phyloP scores from a whole-genome alignment of 2,329 filamentous ascomycete genomes.

The Chlorencoelia australis region DNA sequence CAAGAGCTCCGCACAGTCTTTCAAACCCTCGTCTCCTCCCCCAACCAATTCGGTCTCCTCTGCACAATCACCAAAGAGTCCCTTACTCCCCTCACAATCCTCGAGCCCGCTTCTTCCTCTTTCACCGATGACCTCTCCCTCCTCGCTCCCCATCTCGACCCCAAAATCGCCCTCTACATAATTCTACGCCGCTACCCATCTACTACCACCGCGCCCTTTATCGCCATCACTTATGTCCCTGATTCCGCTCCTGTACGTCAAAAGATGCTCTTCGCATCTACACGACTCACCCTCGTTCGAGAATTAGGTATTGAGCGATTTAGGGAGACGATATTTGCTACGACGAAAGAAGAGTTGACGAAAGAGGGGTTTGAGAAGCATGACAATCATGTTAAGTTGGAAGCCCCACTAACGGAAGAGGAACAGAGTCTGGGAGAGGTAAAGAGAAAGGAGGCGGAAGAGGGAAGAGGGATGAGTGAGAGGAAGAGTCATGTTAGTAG shows the following conservation, averaged over 20 bases:
- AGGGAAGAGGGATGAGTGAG: constrained; percentile 54
- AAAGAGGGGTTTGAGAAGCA: constrained; percentile 61
- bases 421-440: constrained; percentile 63
- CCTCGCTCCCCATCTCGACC: constrained; percentile 53
- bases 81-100: constrained; percentile 49
- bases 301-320: constrained; percentile 74
- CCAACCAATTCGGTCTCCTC: constrained; percentile 57
- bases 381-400: constrained; percentile 53
- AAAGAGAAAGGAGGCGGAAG: constrained; percentile 64
- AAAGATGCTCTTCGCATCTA: constrained; percentile 79
- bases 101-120: constrained; percentile 41
- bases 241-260: constrained; percentile 69
- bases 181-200: constrained; percentile 59
- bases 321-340: constrained; percentile 65
- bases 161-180: constrained; percentile 61
- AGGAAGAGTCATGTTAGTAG: constrained; percentile 39
- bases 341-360: constrained; percentile 58
- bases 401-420: constrained; percentile 69
- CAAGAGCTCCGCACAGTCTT: constrained; percentile 68
- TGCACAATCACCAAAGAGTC: constrained; percentile 60
- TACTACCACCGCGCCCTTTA: constrained; percentile 38
- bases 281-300: constrained; percentile 62
- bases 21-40: constrained; percentile 53
- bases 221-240: constrained; percentile 70
- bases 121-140: constrained; percentile 56